Base-by-base conservation (phyloP, 108 stramenopile genomes). In the Ochromonas danica region DNA sequence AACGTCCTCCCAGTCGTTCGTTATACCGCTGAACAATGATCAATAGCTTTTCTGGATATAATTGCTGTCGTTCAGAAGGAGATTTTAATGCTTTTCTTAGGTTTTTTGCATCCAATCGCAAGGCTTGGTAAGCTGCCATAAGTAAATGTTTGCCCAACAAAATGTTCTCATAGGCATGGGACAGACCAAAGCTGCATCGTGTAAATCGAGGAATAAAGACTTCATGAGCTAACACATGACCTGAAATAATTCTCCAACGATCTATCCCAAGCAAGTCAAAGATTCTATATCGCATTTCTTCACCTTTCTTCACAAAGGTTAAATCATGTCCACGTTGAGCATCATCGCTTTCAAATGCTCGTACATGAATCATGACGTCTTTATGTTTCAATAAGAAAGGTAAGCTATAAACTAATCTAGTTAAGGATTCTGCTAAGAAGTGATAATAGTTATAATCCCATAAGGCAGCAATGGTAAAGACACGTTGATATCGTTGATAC, bases 371-470 rank as follows among this genome's bases (percentile, higher is more conserved):
- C 3, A 31, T 14, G 10, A 67, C 31, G 31, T 67, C 63, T 10
- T 3, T 3, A 36, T 36, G 3, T 35, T 36, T 28, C 31, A 3
- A 25, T 67, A 67, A 36, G 63, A 67, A 67, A 31, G 3, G 17
- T 67, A 67, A 22, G 25, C 31, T 22, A 31, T 33, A 10, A 67
- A 22, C 31, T 33, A 67, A 10, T 25, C 63, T 22, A 67, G 31
- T 36, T 10, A 67, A 33, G 6, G 63, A 67, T 14, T 67, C 63
- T 22, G 63, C 63, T 28, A 67, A 35, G 35, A 67, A 67, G 25
- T 67, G 63, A 36, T 67, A 36, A 67, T 67, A 67, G 31, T 67
- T 67, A 67, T 31, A 67, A 67, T 67, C 63, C 63, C 63, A 67
- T 36, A 67, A 36, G 6, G 63, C 27, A 6, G 63, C 10, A 6